phyloP scores from a whole-genome alignment of 164 flowering plant species.

The Saururus chinensis region DNA sequence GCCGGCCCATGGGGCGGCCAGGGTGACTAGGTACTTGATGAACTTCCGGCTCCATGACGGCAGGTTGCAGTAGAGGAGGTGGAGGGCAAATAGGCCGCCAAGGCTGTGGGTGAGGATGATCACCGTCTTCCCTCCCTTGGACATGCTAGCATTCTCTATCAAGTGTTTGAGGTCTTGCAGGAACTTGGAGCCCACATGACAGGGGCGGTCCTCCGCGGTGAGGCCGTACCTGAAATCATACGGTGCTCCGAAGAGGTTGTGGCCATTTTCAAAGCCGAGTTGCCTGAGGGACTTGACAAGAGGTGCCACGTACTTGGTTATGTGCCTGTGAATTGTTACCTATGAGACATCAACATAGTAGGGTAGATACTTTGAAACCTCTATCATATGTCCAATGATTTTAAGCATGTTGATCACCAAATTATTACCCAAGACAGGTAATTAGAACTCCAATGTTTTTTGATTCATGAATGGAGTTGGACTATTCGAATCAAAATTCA shows the following conservation, averaged over 20 bases:
- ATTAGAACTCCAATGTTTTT: too few species aligned
- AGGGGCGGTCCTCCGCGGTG: conserved; percentile 58
- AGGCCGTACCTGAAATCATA: conserved; percentile 86
- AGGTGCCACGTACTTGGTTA: conserved; percentile 66
- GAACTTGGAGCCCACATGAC: conserved; percentile 47
- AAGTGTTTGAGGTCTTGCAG: conserved; percentile 51
- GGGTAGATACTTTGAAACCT: not conserved
- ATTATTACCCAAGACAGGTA: too few species aligned
- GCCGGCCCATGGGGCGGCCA: conserved; percentile 90
- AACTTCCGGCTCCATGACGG: conserved; percentile 46
- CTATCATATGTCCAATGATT: too few species aligned
- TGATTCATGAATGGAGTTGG: too few species aligned
- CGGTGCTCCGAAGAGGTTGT: conserved; percentile 82
- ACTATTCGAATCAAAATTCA: too few species aligned
- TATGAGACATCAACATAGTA: not conserved
- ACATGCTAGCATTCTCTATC: conserved; percentile 49
- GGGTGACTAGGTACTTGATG: conserved; percentile 63
- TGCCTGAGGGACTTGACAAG: conserved; percentile 48
- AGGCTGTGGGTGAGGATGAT: conserved; percentile 80
- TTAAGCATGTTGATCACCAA: too few species aligned
- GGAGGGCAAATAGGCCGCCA: conserved; percentile 69
- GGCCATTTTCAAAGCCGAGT: conserved; percentile 49
- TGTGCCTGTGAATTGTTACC: conserved; percentile 31
- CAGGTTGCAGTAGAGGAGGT: conserved; percentile 59
- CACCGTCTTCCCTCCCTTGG: conserved; percentile 62